Evolutionary conservation across 345 rosid genomes (phyloP).

Genomic region (Citrus maxima): DNA sequence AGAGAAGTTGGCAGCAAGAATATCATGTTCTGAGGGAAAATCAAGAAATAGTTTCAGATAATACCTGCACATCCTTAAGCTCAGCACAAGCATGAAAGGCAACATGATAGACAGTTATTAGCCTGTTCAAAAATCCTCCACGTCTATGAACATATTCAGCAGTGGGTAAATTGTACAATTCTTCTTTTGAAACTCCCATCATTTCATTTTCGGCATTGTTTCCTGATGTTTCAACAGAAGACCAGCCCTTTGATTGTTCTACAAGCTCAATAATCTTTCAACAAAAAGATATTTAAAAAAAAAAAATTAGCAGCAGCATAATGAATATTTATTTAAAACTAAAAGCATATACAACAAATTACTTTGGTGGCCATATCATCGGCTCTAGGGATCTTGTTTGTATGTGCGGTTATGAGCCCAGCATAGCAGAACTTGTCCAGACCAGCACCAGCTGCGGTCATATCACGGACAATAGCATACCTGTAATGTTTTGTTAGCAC

Average conservation of each 20-base stretch:
- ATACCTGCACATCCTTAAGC: slow-evolving; percentile 72
- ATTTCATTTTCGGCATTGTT: slow-evolving; percentile 65
- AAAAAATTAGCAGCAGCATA: not conserved
- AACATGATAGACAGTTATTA: slow-evolving; percentile 70
- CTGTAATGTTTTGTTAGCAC: slow-evolving; percentile 34
- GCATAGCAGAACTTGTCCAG: slow-evolving; percentile 97
- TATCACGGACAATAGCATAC: slow-evolving; percentile 86
- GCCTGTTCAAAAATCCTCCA: slow-evolving; percentile 57
- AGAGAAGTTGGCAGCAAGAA: not conserved
- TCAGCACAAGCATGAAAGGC: slow-evolving; percentile 89
- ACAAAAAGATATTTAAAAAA: slow-evolving; percentile 20
- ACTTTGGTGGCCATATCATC: slow-evolving; percentile 72
- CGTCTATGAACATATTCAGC: slow-evolving; percentile 65
- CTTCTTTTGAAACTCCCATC: slow-evolving; percentile 81
- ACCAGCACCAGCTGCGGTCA: slow-evolving; percentile 96
- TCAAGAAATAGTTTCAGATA: slow-evolving; percentile 18
- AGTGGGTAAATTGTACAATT: slow-evolving; percentile 80
- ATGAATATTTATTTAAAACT: not conserved
- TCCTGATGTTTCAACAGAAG: slow-evolving; percentile 58
- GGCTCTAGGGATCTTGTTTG: slow-evolving; percentile 64
- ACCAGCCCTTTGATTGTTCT: slow-evolving; percentile 90
- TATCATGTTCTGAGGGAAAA: not conserved
- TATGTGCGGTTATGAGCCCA: slow-evolving; percentile 81
- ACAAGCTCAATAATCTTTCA: slow-evolving; percentile 80
- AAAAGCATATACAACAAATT: slow-evolving; percentile 3